Conservation (phyloP, 371 early-diverging fungal genomes). For the Batrachochytrium dendrobatidis region DNA sequence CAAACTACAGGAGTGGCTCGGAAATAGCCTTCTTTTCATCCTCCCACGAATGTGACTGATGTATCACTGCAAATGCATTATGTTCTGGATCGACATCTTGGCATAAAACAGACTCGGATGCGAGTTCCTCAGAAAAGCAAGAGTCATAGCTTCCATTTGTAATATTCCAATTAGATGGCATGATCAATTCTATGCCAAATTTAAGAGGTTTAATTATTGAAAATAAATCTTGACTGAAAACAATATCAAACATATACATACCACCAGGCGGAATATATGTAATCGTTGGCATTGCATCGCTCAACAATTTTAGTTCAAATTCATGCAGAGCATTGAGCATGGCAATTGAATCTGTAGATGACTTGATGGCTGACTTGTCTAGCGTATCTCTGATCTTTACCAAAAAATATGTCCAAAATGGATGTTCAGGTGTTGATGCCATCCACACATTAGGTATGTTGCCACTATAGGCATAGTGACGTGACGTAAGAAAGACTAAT, state of each 20-base stretch:
- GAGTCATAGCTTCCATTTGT: neutral
- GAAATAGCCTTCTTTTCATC: too few species aligned
- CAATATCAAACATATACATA: too few species aligned
- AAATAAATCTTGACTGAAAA: neutral
- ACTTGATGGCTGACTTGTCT: conserved; percentile 10
- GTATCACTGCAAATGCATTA: conserved; percentile 18
- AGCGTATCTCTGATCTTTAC: conserved; percentile 10
- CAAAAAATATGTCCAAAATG: conserved; percentile 21
- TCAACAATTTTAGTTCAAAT: neutral
- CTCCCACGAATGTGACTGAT: conserved; percentile 26
- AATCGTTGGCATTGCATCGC: neutral
- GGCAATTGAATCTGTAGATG: conserved; percentile 18
- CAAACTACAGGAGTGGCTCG: too few species aligned
- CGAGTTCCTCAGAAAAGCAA: conserved; percentile 10
- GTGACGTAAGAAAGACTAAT: conserved; percentile 2
- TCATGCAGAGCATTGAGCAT: conserved; percentile 4
- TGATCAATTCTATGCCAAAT: conserved; percentile 18
- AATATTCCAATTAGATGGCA: conserved; percentile 19
- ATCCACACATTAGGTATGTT: conserved; percentile 32
- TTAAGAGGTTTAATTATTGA: too few species aligned
- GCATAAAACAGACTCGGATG: conserved; percentile 13
- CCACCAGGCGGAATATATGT: neutral
- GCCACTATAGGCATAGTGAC: conserved; percentile 11
- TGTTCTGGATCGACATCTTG: conserved; percentile 8
- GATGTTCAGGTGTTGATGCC: conserved; percentile 24